A percentile compares a stretch with the other conserved stretches of the same genome.
Conservation (phyloP, 805 yeast species). For the Barnettozyma sp. region DNA sequence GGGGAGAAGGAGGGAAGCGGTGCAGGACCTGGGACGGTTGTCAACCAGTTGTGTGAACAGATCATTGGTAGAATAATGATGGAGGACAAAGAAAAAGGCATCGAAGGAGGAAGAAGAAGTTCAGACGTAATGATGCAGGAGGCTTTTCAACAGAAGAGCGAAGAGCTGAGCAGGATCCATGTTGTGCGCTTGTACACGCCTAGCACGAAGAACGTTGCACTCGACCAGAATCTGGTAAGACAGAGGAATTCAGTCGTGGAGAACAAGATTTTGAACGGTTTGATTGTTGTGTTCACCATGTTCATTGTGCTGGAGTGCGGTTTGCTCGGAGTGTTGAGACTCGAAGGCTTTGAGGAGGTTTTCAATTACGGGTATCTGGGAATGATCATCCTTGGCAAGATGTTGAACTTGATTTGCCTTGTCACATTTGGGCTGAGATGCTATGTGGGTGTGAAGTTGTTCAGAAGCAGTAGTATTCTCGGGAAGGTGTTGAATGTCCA, state of each 20-base stretch:
- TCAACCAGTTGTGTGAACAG: no score
- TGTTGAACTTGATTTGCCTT: conserved; percentile 3
- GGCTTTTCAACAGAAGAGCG: not conserved
- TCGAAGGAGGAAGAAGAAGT: conserved; percentile 5
- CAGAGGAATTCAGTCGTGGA: conserved; percentile 1
- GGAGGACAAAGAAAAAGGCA: conserved; percentile 2
- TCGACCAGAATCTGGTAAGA: not conserved
- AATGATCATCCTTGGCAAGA: not conserved
- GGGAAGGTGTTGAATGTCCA: conserved; percentile 5
- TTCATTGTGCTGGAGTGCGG: conserved; percentile 1
- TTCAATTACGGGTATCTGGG: conserved; percentile 2
- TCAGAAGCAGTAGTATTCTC: not conserved
- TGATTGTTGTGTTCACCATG: not conserved
- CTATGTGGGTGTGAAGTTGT: conserved; percentile 4
- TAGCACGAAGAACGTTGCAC: not conserved
- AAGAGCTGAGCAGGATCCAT: not conserved
- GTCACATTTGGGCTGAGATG: conserved; percentile 3
- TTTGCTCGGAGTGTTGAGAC: not conserved
- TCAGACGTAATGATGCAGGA: conserved; percentile 4
- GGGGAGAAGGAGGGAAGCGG: no score
- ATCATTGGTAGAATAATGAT: no score
- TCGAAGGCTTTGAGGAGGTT: not conserved
- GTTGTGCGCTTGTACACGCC: conserved; percentile 4
- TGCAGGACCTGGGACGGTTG: no score
- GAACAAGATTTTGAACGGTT: conserved; percentile 3